A percentile compares a stretch with the other conserved stretches of the same genome.
These are phyloP conservation scores for Pinus albicaulis DNA, from an alignment of 75 land plant species.

Conservation along the genomic window DNA sequence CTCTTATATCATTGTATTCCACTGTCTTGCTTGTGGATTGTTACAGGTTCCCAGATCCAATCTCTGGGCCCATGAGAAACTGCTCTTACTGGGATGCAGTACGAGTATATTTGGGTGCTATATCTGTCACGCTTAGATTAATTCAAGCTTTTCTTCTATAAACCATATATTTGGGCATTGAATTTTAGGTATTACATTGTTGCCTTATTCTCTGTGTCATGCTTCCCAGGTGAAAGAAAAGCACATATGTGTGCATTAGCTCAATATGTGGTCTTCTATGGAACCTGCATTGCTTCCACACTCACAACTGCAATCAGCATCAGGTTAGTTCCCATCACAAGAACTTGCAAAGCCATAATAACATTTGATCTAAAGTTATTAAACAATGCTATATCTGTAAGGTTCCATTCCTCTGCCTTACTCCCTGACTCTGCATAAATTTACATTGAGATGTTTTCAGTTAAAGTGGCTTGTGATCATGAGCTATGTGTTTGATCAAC, in stretches of 20 bases:
- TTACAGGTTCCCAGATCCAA: slow-evolving; percentile 58
- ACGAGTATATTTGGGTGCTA: slow-evolving; percentile 39
- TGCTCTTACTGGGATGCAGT: slow-evolving; percentile 66
- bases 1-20: slow-evolving; percentile 34
- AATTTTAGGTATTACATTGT: neutral
- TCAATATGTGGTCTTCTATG: slow-evolving; percentile 35
- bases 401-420: no score
- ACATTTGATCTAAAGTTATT: neutral
- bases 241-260: slow-evolving; percentile 39
- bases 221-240: slow-evolving; percentile 30
- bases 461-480: no score
- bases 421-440: neutral
- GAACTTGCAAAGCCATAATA: no score
- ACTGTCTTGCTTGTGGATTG: slow-evolving; percentile 42
- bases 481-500: no score
- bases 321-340: slow-evolving; percentile 31
- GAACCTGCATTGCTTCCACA: slow-evolving; percentile 50
- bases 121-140: neutral
- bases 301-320: slow-evolving; percentile 54
- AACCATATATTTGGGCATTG: neutral
- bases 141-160: neutral
- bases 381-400: neutral
- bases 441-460: no score
- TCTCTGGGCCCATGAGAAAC: slow-evolving; percentile 38
- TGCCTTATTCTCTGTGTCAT: neutral